Conservation (phyloP, 176 grass and related monocot species). For the Elymus sibiricus region DNA sequence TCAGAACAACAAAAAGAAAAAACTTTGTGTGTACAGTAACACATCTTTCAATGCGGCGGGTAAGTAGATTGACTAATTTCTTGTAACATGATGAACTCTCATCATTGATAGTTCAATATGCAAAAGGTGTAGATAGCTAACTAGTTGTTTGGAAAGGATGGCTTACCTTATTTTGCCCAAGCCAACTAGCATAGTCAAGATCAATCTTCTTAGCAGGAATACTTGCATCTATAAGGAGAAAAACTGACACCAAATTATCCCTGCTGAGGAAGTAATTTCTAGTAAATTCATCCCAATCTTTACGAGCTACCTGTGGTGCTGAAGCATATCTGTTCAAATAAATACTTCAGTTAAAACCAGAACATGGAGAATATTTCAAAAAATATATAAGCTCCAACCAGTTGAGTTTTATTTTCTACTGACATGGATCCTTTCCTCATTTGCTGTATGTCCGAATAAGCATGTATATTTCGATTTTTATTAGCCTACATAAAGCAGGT, state of each 20-base stretch:
- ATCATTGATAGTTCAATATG: neutral
- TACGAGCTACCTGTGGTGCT: constrained; percentile 77
- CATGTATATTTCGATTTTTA: neutral
- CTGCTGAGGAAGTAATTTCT: constrained; percentile 83
- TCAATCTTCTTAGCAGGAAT: constrained; percentile 97
- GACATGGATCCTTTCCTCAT: neutral
- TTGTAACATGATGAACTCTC: neutral
- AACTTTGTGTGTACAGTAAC: neutral
- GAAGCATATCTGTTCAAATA: constrained; percentile 82
- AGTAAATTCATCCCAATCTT: constrained; percentile 87
- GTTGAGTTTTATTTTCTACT: neutral
- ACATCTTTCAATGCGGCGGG: neutral
- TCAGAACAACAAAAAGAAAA: neutral
- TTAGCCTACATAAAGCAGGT: neutral
- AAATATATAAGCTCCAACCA: neutral
- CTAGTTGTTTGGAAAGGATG: constrained; percentile 16
- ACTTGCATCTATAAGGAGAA: constrained; percentile 97
- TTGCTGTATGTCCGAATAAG: neutral
- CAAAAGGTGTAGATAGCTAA: neutral
- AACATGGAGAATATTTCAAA: constrained; percentile 6
- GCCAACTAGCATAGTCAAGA: constrained; percentile 99
- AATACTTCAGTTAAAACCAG: constrained; percentile 18
- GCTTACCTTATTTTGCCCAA: constrained; percentile 83
- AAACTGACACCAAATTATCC: constrained; percentile 77
- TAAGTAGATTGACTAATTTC: neutral